Percentiles rank a stretch among this genome's conserved stretches.
Conservation (phyloP, 176 grass and related monocot species). For the Oryza punctata region DNA sequence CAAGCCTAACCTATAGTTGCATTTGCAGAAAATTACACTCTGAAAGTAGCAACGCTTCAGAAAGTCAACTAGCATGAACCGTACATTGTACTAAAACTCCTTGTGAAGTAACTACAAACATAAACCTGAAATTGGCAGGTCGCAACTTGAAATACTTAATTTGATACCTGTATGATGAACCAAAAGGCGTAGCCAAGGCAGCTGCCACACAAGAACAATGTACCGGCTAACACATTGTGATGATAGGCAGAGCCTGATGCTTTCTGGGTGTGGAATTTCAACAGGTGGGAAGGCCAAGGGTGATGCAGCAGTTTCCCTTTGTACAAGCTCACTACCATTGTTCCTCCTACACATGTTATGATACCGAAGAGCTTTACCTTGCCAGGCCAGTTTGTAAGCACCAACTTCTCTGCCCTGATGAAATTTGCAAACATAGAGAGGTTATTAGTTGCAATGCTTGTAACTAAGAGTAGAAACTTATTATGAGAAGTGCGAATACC, state of each 20-base stretch:
- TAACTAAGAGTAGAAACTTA: too few species aligned
- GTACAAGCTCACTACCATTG: slow-evolving; percentile 44
- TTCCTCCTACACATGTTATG: slow-evolving; percentile 42
- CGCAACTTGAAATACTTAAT: too few species aligned
- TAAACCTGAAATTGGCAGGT: not conserved
- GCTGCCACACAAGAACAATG: slow-evolving; percentile 26
- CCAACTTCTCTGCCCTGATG: slow-evolving; percentile 50
- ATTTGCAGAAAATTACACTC: not conserved
- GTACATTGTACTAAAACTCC: too few species aligned
- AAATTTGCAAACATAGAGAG: too few species aligned
- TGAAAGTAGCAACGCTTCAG: not conserved
- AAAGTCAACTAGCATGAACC: not conserved
- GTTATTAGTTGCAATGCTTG: too few species aligned
- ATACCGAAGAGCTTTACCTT: slow-evolving; percentile 51
- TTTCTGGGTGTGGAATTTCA: not conserved
- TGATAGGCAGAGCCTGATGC: not conserved
- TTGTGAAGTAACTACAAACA: not conserved
- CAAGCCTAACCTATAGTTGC: slow-evolving; percentile 29
- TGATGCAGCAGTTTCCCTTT: slow-evolving; percentile 28
- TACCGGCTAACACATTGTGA: slow-evolving; percentile 25
- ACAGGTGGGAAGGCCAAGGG: slow-evolving; percentile 24
- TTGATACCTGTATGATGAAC: slow-evolving; percentile 35
- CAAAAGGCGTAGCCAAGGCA: slow-evolving; percentile 46
- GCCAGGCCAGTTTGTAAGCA: slow-evolving; percentile 10
- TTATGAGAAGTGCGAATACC: slow-evolving; percentile 13